Evolutionary conservation across 768 basidiomycete species (phyloP), one percentile per base, ranked within the genome.

Genomic region (Chalciporus chontae): DNA sequence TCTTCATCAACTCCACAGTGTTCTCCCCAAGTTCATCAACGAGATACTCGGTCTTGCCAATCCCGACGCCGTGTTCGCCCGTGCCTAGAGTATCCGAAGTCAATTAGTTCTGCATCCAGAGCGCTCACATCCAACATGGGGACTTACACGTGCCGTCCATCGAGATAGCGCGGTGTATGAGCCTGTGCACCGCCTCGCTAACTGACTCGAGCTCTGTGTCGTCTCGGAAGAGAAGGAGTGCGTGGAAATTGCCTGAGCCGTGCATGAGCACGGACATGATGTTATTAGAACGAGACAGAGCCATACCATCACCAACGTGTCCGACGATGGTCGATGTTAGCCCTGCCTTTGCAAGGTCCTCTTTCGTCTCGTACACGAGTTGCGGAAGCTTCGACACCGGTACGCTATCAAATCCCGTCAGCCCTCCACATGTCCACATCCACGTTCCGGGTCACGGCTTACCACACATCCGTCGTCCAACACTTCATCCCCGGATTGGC

Each of bases 391-490:
- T 74, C 1, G 83, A 85, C 8, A 87, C 83, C 0, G 86, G 86
- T 13, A 90, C 85, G 55, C 83, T 85, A 46, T 5, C 10, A 8
- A 17, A 17, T 41, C 10, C 17, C n/a, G 23, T 14, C 13, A 40
- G 49, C 17, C 36, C 14, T 14, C 14, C 11, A n/a, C 15, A 34
- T 3, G 8, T 34, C 32, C 13, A 15, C 34, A 8, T 8, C 3
- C 17, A 9, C 5, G 13, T 9, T 26, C 21, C 10, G 2, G 5
- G 31, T 43, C 23, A 44, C 6, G 21, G 1, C 72, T 50, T 67
- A 90, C 90, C 93, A 94, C 24, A 94, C 92, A 66, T 94, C 92
- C 1, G 93, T 95, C 19, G 84, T 87, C 91, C 90, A 94, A 52
- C 80, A 82, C 37, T 78, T 79, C 15, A 73, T 69, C 9, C 80